phyloP scores from a whole-genome alignment of 1,139 yeast genomes.

The Yamadazyma spencermartinsiae region DNA sequence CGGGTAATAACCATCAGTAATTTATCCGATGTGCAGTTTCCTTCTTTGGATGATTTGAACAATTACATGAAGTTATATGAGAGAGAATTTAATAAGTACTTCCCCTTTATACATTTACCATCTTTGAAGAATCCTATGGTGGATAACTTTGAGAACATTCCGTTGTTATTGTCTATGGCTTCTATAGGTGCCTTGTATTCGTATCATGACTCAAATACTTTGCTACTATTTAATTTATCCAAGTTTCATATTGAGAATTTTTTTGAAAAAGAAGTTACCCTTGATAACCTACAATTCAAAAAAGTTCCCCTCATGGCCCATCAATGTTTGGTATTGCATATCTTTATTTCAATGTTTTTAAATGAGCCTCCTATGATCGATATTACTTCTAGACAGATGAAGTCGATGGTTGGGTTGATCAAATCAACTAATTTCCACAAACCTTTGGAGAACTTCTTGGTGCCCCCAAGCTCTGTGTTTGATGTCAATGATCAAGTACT shows the following conservation, averaged over 20 bases:
- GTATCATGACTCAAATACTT: conserved; percentile 76
- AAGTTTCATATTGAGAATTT: conserved; percentile 75
- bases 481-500: conserved; percentile 17
- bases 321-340: conserved; percentile 78
- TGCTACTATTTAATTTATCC: conserved; percentile 74
- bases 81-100: conserved; percentile 73
- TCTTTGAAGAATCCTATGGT: conserved; percentile 58
- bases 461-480: conserved; percentile 50
- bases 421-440: conserved; percentile 73
- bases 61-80: conserved; percentile 70
- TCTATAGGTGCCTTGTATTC: conserved; percentile 88
- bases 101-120: conserved; percentile 81
- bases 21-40: conserved; percentile 57
- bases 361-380: conserved; percentile 74
- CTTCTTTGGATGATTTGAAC: conserved; percentile 72
- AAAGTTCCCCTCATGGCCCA: conserved; percentile 86
- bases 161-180: conserved; percentile 78
- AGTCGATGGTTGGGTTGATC: conserved; percentile 75
- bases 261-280: conserved; percentile 57
- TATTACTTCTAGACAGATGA: conserved; percentile 72
- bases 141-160: conserved; percentile 62
- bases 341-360: conserved; percentile 79
- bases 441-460: conserved; percentile 62
- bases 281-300: conserved; percentile 51
- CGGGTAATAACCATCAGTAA: conserved; percentile 54